phyloP scores from a whole-genome alignment of 129 eudicot genomes.

The Scalesia atractyloides region DNA sequence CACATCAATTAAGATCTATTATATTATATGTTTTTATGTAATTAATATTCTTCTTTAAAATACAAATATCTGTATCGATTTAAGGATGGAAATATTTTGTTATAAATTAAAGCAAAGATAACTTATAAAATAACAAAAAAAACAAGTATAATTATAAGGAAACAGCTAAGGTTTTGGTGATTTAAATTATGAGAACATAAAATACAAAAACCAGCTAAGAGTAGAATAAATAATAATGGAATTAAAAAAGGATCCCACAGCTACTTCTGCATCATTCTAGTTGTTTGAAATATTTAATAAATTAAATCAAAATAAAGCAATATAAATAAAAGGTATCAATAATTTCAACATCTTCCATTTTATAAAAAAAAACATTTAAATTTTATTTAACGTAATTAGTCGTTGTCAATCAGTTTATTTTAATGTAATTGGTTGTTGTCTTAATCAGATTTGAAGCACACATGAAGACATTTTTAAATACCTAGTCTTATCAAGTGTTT shows the following conservation, averaged over 20 bases:
- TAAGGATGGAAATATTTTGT: not conserved
- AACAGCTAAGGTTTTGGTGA: slow-evolving; percentile 39
- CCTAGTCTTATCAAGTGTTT: not conserved
- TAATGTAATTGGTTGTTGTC: not conserved
- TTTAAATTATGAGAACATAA: slow-evolving; percentile 27
- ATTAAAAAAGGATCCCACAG: slow-evolving; percentile 30
- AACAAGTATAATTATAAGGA: slow-evolving; percentile 19
- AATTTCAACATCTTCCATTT: not conserved
- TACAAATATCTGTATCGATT: not conserved
- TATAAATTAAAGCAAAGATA: not conserved
- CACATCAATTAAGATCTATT: no score
- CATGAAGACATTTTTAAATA: not conserved
- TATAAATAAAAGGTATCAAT: slow-evolving; percentile 4
- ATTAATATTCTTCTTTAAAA: not conserved
- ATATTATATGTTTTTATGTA: no score
- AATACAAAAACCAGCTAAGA: slow-evolving; percentile 35
- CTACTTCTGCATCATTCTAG: slow-evolving; percentile 41
- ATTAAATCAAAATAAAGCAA: not conserved
- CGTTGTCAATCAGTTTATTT: not conserved
- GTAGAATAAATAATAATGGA: slow-evolving; percentile 32
- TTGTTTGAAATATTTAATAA: slow-evolving; percentile 19
- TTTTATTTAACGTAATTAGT: not conserved
- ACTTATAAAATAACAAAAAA: not conserved
- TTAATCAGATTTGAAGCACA: not conserved
- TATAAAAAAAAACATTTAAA: not conserved